Percentiles rank a stretch among this genome's conserved stretches.
Conservation (phyloP, 306 rosid species). For the Albizia julibrissin region DNA sequence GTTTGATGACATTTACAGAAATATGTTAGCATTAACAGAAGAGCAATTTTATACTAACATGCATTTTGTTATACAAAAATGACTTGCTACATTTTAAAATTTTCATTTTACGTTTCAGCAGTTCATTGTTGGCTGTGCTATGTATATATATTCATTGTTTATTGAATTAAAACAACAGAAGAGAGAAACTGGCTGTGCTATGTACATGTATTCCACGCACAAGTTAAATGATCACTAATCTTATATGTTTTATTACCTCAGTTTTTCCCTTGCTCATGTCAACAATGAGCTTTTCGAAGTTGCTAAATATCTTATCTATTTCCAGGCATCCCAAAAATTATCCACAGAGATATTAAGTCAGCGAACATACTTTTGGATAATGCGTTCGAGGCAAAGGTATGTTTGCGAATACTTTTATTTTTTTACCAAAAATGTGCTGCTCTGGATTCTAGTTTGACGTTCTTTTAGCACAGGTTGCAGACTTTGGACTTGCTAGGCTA, state of each 20-base stretch:
- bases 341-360: slow-evolving; percentile 93
- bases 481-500: slow-evolving; percentile 92
- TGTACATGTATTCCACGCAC: not conserved
- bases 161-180: not conserved
- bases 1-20: slow-evolving; percentile 11
- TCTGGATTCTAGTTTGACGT: slow-evolving; percentile 26
- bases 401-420: not conserved
- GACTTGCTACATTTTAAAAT: not conserved
- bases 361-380: slow-evolving; percentile 88
- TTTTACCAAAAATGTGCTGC: not conserved
- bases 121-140: not conserved
- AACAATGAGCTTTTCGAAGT: slow-evolving; percentile 5
- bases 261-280: not conserved
- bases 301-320: slow-evolving; percentile 33
- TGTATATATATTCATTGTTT: not conserved
- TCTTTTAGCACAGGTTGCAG: slow-evolving; percentile 74
- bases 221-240: slow-evolving; percentile 1
- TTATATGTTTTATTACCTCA: not conserved
- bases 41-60: not conserved
- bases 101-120: not conserved
- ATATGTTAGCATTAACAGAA: not conserved
- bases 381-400: slow-evolving; percentile 76
- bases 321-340: slow-evolving; percentile 88
- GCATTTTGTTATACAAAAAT: not conserved
- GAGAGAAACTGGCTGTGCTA: not conserved